Evolutionary conservation across 352 stramenopile genomes (phyloP).

Genomic region (Phytophthora aleatoria): DNA sequence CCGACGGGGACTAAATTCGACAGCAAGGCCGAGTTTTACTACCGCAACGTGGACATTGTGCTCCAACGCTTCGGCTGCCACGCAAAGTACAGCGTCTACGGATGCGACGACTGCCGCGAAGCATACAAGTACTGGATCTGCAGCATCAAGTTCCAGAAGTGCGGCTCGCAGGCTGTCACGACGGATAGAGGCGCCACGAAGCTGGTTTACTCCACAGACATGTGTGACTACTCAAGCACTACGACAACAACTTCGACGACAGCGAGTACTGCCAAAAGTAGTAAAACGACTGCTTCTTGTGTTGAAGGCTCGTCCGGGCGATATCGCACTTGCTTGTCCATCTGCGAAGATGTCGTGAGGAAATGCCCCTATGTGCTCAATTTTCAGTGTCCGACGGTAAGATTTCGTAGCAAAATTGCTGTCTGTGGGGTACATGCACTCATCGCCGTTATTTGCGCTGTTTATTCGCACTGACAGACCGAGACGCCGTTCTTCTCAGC

Average conservation of each 20-base stretch:
- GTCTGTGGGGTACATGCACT: neutral
- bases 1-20: constrained; percentile 54
- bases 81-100: constrained; percentile 81
- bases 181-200: constrained; percentile 22
- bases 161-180: constrained; percentile 36
- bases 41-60: constrained; percentile 82
- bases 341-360: constrained; percentile 86
- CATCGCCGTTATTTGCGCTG: constrained; percentile 4
- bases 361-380: constrained; percentile 88
- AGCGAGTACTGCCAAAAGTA: constrained; percentile 10
- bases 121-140: constrained; percentile 92
- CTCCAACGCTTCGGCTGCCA: constrained; percentile 84
- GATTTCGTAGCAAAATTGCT: neutral
- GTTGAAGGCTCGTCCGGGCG: constrained; percentile 51
- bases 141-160: constrained; percentile 85
- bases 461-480: constrained; percentile 32
- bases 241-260: constrained; percentile 4
- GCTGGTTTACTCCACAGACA: constrained; percentile 19
- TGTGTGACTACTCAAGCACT: constrained; percentile 38
- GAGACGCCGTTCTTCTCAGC: constrained; percentile 78
- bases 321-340: constrained; percentile 72
- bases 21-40: constrained; percentile 71
- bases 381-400: constrained; percentile 78
- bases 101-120: constrained; percentile 81
- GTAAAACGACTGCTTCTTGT: constrained; percentile 29